Conservation (phyloP, 768 basidiomycete genomes). For the Pleurotus citrinopileatus region DNA sequence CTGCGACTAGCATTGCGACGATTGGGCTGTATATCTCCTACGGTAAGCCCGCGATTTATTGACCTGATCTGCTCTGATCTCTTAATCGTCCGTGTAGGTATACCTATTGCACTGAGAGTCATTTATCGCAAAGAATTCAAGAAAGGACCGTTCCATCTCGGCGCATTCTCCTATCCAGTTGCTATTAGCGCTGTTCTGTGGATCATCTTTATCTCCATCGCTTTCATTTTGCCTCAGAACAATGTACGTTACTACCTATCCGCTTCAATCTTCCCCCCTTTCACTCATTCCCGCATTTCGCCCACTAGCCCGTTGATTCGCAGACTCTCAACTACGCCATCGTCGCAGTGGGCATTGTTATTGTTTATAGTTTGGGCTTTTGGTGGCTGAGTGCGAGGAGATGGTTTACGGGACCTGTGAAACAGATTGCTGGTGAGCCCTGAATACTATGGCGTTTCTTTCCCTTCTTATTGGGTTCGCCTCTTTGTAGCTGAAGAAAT, state of each 20-base stretch:
- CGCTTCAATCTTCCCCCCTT: background rate
- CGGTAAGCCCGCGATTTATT: slow-evolving; percentile 35
- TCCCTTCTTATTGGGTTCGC: background rate
- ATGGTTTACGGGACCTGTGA: slow-evolving; percentile 71
- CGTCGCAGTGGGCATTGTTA: slow-evolving; percentile 74
- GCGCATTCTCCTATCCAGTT: slow-evolving; percentile 58
- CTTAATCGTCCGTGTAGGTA: slow-evolving; percentile 31
- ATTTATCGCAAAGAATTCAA: slow-evolving; percentile 57
- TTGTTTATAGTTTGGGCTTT: slow-evolving; percentile 60
- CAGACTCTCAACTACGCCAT: slow-evolving; percentile 75
- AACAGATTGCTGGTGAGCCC: slow-evolving; percentile 55
- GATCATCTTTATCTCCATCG: slow-evolving; percentile 72
- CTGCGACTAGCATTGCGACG: slow-evolving; percentile 62
- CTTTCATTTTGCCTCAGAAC: slow-evolving; percentile 68
- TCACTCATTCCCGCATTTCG: no score
- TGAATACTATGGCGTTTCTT: background rate
- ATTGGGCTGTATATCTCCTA: slow-evolving; percentile 80
- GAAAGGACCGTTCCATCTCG: slow-evolving; percentile 73
- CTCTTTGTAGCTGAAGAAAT: slow-evolving; percentile 39
- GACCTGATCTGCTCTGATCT: background rate
- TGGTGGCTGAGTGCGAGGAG: slow-evolving; percentile 71
- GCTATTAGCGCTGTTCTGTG: slow-evolving; percentile 57
- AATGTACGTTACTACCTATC: slow-evolving; percentile 38
- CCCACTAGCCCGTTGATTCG: slow-evolving; percentile 54
- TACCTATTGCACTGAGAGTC: slow-evolving; percentile 69